These are phyloP conservation scores for Malassezia yamatoensis DNA, from an alignment of 1,284 basidiomycete genomes.

Conservation along the genomic window DNA sequence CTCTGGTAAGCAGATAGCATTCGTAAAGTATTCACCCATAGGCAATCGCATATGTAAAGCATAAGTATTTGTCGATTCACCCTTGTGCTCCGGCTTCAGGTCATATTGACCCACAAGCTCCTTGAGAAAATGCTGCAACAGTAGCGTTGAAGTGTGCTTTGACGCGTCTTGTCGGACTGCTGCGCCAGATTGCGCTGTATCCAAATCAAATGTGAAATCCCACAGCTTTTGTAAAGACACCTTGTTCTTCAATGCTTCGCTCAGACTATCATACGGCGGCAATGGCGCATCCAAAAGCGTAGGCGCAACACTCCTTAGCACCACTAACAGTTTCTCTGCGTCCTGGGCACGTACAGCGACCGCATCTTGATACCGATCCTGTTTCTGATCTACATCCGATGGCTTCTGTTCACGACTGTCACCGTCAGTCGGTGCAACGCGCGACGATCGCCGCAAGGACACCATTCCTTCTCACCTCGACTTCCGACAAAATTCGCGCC, in stretches of 20 bases:
- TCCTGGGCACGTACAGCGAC: not conserved
- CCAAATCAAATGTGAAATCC: not conserved
- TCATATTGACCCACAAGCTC: not conserved
- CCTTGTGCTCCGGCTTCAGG: not conserved
- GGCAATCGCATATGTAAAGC: conserved; percentile 44
- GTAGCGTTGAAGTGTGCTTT: not conserved
- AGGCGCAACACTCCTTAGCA: not conserved
- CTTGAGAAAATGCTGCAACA: conserved; percentile 5
- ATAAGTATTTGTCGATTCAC: conserved; percentile 5
- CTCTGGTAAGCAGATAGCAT: conserved; percentile 23
- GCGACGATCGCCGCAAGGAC: conserved; percentile 3
- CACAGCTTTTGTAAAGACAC: conserved; percentile 1
- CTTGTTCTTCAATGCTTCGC: not conserved
- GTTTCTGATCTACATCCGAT: too few relatives aligned
- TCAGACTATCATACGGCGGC: not conserved
- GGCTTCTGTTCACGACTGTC: not conserved
- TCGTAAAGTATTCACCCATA: conserved; percentile 40
- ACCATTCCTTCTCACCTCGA: not conserved
- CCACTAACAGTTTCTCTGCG: not conserved
- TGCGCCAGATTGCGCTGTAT: not conserved
- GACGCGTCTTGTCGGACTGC: not conserved
- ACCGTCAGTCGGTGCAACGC: not conserved
- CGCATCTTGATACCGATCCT: not conserved
- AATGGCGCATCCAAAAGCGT: not conserved
- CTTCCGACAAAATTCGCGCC: not conserved